Conservation (phyloP, 2,329 filamentous ascomycete species). For the Phaeosphaeria sp. region DNA sequence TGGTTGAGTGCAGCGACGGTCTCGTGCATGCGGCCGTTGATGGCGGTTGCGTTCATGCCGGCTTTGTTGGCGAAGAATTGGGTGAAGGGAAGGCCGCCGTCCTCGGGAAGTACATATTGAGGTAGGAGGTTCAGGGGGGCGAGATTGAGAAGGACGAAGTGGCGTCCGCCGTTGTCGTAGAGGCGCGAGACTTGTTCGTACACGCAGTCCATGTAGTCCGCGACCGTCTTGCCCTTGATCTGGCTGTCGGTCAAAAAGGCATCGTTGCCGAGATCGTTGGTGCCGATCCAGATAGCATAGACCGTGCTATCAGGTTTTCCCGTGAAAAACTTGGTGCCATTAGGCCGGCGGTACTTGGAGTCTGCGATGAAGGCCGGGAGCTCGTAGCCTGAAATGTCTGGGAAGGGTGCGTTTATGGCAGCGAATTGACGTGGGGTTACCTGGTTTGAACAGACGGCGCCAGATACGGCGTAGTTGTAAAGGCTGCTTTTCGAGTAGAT, state of each 20-base stretch:
- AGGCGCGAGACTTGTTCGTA: slow-evolving; percentile 68
- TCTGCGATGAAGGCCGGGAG: slow-evolving; percentile 57
- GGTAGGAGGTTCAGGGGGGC: slow-evolving; percentile 73
- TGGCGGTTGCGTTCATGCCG: slow-evolving; percentile 56
- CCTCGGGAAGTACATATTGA: slow-evolving; percentile 64
- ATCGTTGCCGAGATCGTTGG: slow-evolving; percentile 74
- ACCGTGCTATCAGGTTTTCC: slow-evolving; percentile 66
- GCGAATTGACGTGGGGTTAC: slow-evolving; percentile 65
- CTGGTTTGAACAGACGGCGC: slow-evolving; percentile 75
- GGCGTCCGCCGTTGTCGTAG: slow-evolving; percentile 70
- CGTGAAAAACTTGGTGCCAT: slow-evolving; percentile 53
- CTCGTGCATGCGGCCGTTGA: slow-evolving; percentile 60
- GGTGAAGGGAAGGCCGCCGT: slow-evolving; percentile 52
- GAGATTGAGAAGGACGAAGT: slow-evolving; percentile 75
- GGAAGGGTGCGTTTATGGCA: slow-evolving; percentile 63
- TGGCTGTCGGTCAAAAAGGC: slow-evolving; percentile 73
- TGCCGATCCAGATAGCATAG: slow-evolving; percentile 81
- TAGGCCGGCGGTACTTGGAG: slow-evolving; percentile 37
- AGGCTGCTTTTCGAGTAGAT: slow-evolving; percentile 63
- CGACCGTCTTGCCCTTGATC: slow-evolving; percentile 64
- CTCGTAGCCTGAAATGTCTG: slow-evolving; percentile 59
- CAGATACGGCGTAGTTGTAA: slow-evolving; percentile 74
- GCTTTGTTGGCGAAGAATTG: slow-evolving; percentile 58
- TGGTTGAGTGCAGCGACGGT: slow-evolving; percentile 59
- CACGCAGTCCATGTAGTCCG: slow-evolving; percentile 72